Evolutionary conservation across 1,284 basidiomycete species (phyloP), one percentile per base, ranked within the genome.

Genomic region (Trametes pubescens): DNA sequence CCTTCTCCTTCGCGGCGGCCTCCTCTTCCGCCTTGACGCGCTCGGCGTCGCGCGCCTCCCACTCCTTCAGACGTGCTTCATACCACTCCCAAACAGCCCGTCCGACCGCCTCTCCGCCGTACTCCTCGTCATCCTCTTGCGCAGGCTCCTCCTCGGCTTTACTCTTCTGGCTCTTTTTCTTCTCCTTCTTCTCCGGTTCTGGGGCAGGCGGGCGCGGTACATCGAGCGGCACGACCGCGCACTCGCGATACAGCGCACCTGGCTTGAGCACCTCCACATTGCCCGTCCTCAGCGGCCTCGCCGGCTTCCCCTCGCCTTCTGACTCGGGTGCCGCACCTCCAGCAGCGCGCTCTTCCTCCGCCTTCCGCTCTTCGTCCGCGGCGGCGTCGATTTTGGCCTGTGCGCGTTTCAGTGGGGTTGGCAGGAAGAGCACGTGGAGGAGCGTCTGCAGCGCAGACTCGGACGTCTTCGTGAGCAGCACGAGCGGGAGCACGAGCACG

Each of bases 231-330:
- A 89, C 87, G 3, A 88, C 82, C 0, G 86, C 85, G 67, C 90
- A 92, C 69, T 93, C 90, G 14, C 87, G 81, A 69, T 93, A 92
- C 29, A 93, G 74, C n/a, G 88, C 84, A 0, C 91, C 91, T 0
- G 90, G 89, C 74, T 89, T 88, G 47, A 93, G 79, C 3, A 91
- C 83, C 70, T 92, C 67, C 18, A 68, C 64, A 43, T 62, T 63
- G 24, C 59, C 58, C 29, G 32, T 21, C 11, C 58, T 43, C 87
- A 65, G 84, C 81, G 22, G 79, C 76, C 35, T 51, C 64, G 57
- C 37, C 57, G 57, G 16, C 32, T 32, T 29, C 24, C 16, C 22
- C 16, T 43, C 52, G 1, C 26, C 37, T 18, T 54, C 24, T n/a
- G 8, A 37, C 16, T 29, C 37, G 3, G 64, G 38, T 9, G 55